Conservation (phyloP, 345 rosid genomes). For the Salix caprea region DNA sequence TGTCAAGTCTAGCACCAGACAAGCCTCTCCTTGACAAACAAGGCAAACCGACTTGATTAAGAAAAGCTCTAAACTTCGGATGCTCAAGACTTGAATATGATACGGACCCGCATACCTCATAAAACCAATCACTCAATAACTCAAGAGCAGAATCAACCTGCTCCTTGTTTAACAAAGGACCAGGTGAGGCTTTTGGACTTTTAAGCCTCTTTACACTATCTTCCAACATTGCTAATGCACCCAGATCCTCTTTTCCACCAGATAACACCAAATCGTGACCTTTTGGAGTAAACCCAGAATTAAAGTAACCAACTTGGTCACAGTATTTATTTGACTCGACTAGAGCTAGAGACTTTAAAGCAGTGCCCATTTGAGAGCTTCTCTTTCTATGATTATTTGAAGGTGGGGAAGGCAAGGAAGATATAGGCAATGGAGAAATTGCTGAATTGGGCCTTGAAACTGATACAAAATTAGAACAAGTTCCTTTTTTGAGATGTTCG, state of each 20-base stretch:
- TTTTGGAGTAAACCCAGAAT: constrained; percentile 16
- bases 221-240: constrained; percentile 52
- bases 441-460: constrained; percentile 23
- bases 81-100: constrained; percentile 51
- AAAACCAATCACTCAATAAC: constrained; percentile 49
- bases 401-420: constrained; percentile 38
- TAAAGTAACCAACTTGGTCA: constrained; percentile 20
- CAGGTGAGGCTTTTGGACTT: constrained; percentile 47
- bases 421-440: constrained; percentile 44
- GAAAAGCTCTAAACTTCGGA: constrained; percentile 51
- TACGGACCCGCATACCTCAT: constrained; percentile 48
- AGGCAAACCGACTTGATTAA: constrained; percentile 53
- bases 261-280: constrained; percentile 46
- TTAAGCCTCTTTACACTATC: constrained; percentile 55
- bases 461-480: constrained; percentile 45
- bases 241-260: constrained; percentile 53
- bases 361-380: constrained; percentile 20
- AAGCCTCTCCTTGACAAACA: constrained; percentile 36
- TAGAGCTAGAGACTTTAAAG: constrained; percentile 35
- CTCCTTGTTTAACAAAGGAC: constrained; percentile 43
- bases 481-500: constrained; percentile 53
- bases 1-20: constrained; percentile 39
- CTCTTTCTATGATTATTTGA: constrained; percentile 38
- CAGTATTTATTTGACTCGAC: constrained; percentile 38
- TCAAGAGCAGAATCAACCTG: constrained; percentile 47